These are phyloP conservation scores for Saccharomycopsis fermentans DNA, from an alignment of 805 yeast genomes.

Conservation along the genomic window DNA sequence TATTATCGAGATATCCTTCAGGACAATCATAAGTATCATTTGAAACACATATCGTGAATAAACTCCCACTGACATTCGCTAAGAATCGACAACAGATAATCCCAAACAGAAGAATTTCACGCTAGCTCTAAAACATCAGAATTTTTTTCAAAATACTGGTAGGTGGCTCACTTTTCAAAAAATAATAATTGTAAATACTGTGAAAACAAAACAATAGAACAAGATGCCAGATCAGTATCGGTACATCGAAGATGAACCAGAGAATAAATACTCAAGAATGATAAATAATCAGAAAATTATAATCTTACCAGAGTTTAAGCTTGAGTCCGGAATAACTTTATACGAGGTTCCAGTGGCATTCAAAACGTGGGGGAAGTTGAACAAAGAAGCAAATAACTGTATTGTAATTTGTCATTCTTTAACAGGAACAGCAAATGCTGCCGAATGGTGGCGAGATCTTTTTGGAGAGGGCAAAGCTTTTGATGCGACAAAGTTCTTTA, in stretches of 20 bases:
- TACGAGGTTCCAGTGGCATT: constrained; percentile 82
- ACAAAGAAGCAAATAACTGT: constrained; percentile 59
- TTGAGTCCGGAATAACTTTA: constrained; percentile 77
- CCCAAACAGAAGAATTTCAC: too few species aligned
- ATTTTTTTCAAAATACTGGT: too few species aligned
- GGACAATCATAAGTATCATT: too few species aligned
- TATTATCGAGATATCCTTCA: too few species aligned
- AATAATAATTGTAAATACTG: too few species aligned
- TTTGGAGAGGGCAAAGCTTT: constrained; percentile 79
- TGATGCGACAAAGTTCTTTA: constrained; percentile 80
- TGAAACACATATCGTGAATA: too few species aligned
- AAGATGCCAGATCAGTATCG: neutral
- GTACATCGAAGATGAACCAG: constrained; percentile 34
- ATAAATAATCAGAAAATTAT: constrained; percentile 73
- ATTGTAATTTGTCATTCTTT: constrained; percentile 92
- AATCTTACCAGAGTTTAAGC: constrained; percentile 57
- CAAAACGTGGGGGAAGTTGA: constrained; percentile 89
- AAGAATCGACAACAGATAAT: too few species aligned
- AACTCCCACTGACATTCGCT: too few species aligned
- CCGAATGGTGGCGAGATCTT: constrained; percentile 99
- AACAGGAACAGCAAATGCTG: constrained; percentile 90
- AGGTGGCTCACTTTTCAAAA: too few species aligned
- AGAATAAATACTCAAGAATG: constrained; percentile 59
- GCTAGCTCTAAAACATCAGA: too few species aligned
- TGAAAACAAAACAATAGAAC: neutral